These are phyloP conservation scores for Ceratocystis alfenasii DNA, from an alignment of 2,329 filamentous ascomycete genomes.

Conservation along the genomic window DNA sequence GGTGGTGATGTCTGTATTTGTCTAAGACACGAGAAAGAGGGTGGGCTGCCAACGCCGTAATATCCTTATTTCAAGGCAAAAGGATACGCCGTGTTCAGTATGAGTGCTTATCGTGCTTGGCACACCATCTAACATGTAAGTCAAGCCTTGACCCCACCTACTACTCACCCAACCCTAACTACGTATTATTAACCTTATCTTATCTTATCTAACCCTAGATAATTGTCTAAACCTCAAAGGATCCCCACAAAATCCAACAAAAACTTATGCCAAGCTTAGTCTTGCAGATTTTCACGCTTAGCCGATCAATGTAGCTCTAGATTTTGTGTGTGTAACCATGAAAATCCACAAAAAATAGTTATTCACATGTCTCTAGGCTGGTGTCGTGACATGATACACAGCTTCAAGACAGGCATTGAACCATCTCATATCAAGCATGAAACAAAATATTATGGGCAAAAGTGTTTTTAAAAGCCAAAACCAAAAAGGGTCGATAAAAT, in stretches of 20 bases:
- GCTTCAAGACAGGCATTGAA: not conserved
- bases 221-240: not conserved
- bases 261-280: not conserved
- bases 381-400: not conserved
- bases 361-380: not conserved
- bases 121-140: not conserved
- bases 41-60: too few relatives aligned
- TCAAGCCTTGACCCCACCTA: not conserved
- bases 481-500: constrained; percentile 19
- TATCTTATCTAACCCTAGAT: not conserved
- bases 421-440: too few relatives aligned
- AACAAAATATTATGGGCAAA: too few relatives aligned
- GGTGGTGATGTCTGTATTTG: not conserved
- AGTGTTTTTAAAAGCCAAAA: constrained; percentile 13
- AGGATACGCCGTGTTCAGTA: not conserved
- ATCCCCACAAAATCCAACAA: not conserved
- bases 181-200: not conserved
- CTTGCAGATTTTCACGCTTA: not conserved
- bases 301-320: not conserved
- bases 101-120: not conserved
- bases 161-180: not conserved
- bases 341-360: constrained; percentile 5
- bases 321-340: constrained; percentile 11
- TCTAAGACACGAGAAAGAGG: not conserved
- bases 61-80: not conserved